Evolutionary conservation across 305 asterid species (phyloP), one percentile per base, ranked within the genome.

Genomic region (Ilex paraguariensis): DNA sequence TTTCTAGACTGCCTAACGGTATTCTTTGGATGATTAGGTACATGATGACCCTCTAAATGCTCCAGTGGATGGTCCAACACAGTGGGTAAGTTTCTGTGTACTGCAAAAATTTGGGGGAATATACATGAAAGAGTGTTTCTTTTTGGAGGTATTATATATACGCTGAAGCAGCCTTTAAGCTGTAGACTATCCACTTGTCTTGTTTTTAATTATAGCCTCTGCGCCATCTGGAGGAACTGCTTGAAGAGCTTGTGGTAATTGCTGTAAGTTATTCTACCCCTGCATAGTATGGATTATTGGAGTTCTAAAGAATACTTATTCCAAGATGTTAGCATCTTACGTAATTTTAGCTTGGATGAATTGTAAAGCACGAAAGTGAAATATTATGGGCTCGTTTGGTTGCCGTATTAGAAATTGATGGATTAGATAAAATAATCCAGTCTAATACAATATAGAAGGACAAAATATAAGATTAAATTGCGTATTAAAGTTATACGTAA

Each of bases 51-150:
- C 91, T 13, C 66, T 78, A 73, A 84, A 68, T 44, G 95, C 95
- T 80, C 91, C 91, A 49, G 95, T 87, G 60, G 95, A 87, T 80
- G 95, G 91, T 62, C 95, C 95, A 73, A 87, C 95, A 59, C 95
- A 87, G 69, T 87, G 95, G 91, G 95, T 87, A 69, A 73, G 76
- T 63, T 62, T 65, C 59, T 40, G n/a, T 30, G 52, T 46, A 44
- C 54, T 11, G 8, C 16, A 31, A 40, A 56, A 56, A 28, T 56
- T 13, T 3, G 56, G 10, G 16, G 15, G 53, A 3, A 49, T n/a
- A 49, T n/a, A 45, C 53, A 49, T 12, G 2, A 7, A 49, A 7
- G 16, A 10, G 5, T 11, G 5, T 12, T 46, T 10, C 15, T 13
- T 7, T 4, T 13, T 10, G 13, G 52, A 46, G 52, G 15, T 46